Evolutionary conservation across 768 basidiomycete genomes (phyloP).

Genomic region (Crassisporium funariophilum): DNA sequence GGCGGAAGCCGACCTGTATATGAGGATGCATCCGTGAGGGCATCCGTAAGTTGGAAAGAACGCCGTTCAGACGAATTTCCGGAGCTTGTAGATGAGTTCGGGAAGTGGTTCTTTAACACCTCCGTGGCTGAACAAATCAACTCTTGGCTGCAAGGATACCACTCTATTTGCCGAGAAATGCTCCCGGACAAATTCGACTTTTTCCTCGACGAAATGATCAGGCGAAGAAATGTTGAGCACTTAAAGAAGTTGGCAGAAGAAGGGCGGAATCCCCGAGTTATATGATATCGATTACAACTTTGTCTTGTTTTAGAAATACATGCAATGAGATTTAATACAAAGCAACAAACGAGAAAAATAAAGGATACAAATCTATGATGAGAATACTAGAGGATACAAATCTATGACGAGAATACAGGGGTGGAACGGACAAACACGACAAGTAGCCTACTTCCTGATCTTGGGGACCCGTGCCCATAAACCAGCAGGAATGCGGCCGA

Average conservation of each 20-base stretch:
- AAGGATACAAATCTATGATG: neutral
- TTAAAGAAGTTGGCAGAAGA: conserved; percentile 1
- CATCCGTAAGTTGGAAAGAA: neutral
- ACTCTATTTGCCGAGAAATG: conserved; percentile 36
- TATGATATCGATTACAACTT: neutral
- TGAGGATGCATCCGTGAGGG: no score
- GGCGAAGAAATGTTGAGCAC: conserved; percentile 8
- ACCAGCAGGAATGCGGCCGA: neutral
- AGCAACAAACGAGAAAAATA: no score
- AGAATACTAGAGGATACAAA: neutral
- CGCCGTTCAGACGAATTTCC: conserved; percentile 1
- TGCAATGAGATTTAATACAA: no score
- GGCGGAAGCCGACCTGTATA: no score
- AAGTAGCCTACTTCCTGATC: neutral
- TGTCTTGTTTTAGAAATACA: no score
- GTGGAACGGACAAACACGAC: neutral
- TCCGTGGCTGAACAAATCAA: conserved; percentile 37
- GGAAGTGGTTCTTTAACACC: conserved; percentile 19
- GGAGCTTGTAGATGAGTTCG: conserved; percentile 17
- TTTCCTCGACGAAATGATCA: conserved; percentile 39
- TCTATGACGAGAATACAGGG: neutral
- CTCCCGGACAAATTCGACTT: conserved; percentile 28
- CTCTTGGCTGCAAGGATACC: conserved; percentile 36
- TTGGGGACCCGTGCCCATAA: neutral
- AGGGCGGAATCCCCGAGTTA: neutral